These are phyloP conservation scores for Fusarium sp. DNA, from an alignment of 2,329 filamentous ascomycete species.

Conservation along the genomic window DNA sequence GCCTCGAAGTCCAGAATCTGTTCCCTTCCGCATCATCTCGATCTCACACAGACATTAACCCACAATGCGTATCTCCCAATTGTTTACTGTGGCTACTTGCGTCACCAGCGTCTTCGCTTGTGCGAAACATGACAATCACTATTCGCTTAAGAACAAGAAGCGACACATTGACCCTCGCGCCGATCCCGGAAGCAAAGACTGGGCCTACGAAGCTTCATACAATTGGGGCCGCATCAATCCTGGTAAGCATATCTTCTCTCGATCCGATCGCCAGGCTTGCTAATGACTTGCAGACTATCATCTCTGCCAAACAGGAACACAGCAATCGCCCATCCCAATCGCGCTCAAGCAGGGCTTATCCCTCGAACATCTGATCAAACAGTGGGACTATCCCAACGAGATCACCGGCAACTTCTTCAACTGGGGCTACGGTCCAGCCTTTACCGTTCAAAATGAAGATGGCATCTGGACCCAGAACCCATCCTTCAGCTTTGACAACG, in stretches of 20 bases:
- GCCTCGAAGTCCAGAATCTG: neutral
- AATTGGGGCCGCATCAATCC: constrained; percentile 36
- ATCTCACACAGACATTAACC: rapidly evolving
- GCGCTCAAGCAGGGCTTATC: constrained; percentile 35
- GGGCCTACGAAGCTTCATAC: constrained; percentile 37
- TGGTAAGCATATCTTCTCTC: neutral
- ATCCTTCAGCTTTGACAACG: constrained; percentile 34
- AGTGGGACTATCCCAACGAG: constrained; percentile 17
- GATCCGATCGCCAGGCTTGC: rapidly evolving
- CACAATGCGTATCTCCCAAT: constrained; percentile 16
- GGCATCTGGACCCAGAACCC: constrained; percentile 21
- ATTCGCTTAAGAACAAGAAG: constrained; percentile 26
- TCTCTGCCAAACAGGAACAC: constrained; percentile 37
- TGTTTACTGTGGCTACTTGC: neutral
- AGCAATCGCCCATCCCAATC: constrained; percentile 32
- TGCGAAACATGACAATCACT: constrained; percentile 27
- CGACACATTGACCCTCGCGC: constrained; percentile 27
- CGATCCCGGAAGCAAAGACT: constrained; percentile 2
- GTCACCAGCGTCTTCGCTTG: constrained; percentile 8
- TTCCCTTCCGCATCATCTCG: neutral
- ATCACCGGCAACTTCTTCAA: constrained; percentile 35
- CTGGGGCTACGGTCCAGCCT: constrained; percentile 37
- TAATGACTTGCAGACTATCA: constrained; percentile 13
- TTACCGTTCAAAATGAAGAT: constrained; percentile 31
- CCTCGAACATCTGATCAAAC: constrained; percentile 23